These are phyloP conservation scores for Dianthus caryophyllus DNA, from an alignment of 148 eudicot genomes.

Conservation along the genomic window DNA sequence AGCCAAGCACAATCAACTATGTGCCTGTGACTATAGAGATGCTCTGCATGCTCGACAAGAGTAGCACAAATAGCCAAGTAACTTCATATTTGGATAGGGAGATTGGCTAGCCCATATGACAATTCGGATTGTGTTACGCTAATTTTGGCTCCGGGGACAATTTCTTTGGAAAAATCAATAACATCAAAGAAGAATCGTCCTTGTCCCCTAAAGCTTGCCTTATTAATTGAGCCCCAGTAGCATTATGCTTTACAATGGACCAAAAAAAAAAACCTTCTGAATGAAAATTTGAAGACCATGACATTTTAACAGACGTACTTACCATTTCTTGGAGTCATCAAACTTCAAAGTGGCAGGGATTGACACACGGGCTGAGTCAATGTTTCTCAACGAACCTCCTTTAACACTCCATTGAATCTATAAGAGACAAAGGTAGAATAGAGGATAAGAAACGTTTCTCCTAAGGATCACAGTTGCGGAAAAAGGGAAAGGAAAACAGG, in stretches of 20 bases:
- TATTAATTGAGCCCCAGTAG: neutral
- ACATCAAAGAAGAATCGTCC: neutral
- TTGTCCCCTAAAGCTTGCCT: neutral
- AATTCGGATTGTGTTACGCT: neutral
- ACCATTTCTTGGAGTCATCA: constrained; percentile 81
- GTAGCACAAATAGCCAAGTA: neutral
- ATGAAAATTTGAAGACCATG: neutral
- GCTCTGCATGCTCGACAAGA: neutral
- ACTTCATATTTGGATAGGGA: neutral
- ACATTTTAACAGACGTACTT: constrained; percentile 17
- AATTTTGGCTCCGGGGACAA: neutral
- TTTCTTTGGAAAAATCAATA: neutral
- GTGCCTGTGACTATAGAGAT: neutral
- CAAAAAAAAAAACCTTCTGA: neutral
- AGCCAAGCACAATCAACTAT: neutral
- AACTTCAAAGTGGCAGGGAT: constrained; percentile 76
- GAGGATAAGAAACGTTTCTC: neutral
- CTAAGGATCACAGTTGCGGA: neutral
- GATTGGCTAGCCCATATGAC: neutral
- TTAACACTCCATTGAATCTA: constrained; percentile 95
- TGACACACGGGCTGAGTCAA: constrained; percentile 84
- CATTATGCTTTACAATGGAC: neutral
- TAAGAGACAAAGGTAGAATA: constrained; percentile 1
- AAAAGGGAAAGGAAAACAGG: neutral
- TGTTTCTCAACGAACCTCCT: constrained; percentile 79